Base-by-base conservation (phyloP, 2,329 filamentous ascomycete genomes). In the Malbranchea zuffiana region DNA sequence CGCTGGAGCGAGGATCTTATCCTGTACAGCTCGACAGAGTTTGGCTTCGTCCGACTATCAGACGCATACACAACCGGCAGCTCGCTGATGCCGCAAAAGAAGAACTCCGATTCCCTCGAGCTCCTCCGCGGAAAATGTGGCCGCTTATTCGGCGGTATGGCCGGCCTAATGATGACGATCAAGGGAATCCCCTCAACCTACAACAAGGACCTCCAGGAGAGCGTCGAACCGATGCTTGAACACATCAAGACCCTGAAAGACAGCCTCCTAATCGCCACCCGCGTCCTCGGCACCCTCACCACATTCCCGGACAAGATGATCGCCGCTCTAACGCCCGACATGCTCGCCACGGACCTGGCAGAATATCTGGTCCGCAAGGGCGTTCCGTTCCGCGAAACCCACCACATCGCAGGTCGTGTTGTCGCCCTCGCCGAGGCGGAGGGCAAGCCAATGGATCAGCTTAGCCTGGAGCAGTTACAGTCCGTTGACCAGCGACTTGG, bases 171-270 rank as follows among this genome's bases (percentile, higher is more conserved):
- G 72, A 78, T 78, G 64, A 82, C 77, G 24, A 60, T 78, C 59
- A 80, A 81, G 60, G 80, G 80, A 39, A 72, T 90, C 18, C 82
- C 83, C 2, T 81, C 74, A 28, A 85, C 81, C 3, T 92, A 92
- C 68, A 88, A 92, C 68, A 93, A 92, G 63, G 84, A 93, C 58
- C 62, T 92, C n/a, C 84, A 94, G 61, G 85, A 93, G 63, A 80
- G 75, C 41, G 78, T 83, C 44, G 81, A 92, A 67, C 80, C 81
- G n/a, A 75, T 93, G 63, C 73, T 93, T 32, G 83, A 92, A 59
- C 75, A 79, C 56, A 74, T 87, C 60, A 82, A 86, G 70, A 88
- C 83, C 4, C 71, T 90, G 44, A 28, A 72, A 39, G 81, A 92
- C 66, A 85, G 80, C 53, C 71, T 92, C 37, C 76, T 80, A 58